These are phyloP conservation scores for Odontarrhena argentea DNA, from an alignment of 345 rosid species.

Conservation along the genomic window DNA sequence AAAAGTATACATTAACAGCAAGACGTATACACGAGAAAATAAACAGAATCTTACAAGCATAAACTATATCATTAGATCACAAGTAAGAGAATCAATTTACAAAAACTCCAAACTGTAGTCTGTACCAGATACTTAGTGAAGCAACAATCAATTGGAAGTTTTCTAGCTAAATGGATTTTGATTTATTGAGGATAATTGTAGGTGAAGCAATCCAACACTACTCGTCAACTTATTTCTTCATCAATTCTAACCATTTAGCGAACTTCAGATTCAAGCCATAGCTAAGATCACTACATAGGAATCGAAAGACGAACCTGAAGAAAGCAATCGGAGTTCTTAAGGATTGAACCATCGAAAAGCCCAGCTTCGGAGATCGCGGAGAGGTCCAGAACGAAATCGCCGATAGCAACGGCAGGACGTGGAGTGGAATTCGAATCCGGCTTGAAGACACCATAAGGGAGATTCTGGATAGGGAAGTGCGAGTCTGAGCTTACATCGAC, in stretches of 20 bases:
- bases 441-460: constrained; percentile 88
- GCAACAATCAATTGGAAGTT: not conserved
- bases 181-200: not conserved
- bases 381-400: constrained; percentile 77
- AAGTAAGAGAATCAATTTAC: not conserved
- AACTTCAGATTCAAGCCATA: constrained; percentile 19
- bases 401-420: constrained; percentile 84
- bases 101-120: not conserved
- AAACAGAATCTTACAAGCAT: not conserved
- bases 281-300: constrained; percentile 12
- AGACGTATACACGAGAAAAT: not conserved
- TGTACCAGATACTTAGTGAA: not conserved
- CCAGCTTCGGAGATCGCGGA: constrained; percentile 74
- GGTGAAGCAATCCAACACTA: constrained; percentile 16
- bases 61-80: constrained; percentile 6
- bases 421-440: constrained; percentile 51
- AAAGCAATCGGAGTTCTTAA: constrained; percentile 73
- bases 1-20: constrained; percentile 16
- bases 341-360: constrained; percentile 70
- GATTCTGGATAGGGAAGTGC: constrained; percentile 96
- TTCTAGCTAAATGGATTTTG: not conserved
- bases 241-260: constrained; percentile 18
- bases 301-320: constrained; percentile 58
- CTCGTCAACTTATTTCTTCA: not conserved
- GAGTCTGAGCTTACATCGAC: constrained; percentile 60